Conservation (phyloP, 1,139 yeast genomes). For the Yamadazyma triangularis region DNA sequence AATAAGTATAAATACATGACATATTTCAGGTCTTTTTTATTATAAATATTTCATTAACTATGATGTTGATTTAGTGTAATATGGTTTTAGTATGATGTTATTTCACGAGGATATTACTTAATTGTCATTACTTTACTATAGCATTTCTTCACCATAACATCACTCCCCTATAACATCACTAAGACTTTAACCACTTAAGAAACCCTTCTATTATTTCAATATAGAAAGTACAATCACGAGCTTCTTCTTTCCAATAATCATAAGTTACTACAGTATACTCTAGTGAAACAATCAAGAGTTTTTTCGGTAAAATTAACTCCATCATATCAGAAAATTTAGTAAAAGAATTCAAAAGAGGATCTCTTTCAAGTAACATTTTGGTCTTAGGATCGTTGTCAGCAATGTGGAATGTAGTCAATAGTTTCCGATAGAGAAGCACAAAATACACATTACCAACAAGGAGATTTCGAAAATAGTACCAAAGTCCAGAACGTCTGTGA, state of each 20-base stretch:
- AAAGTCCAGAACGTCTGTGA: slow-evolving; percentile 41
- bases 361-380: slow-evolving; percentile 4
- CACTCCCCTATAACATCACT: too few species aligned
- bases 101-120: too few species aligned
- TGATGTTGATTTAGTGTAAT: too few species aligned
- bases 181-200: too few species aligned
- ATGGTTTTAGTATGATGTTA: too few species aligned
- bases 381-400: slow-evolving; percentile 6
- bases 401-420: slow-evolving; percentile 18
- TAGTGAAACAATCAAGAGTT: slow-evolving; percentile 20
- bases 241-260: slow-evolving; percentile 37
- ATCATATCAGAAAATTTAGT: slow-evolving; percentile 10
- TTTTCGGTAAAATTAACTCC: slow-evolving; percentile 19
- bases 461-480: slow-evolving; percentile 38
- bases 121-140: too few species aligned
- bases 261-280: slow-evolving; percentile 30
- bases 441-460: slow-evolving; percentile 37
- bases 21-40: too few species aligned
- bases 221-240: slow-evolving; percentile 30
- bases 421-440: slow-evolving; percentile 32
- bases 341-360: slow-evolving; percentile 8
- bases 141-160: too few species aligned
- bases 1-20: too few species aligned
- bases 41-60: too few species aligned
- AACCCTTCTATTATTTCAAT: slow-evolving; percentile 20